phyloP scores from a whole-genome alignment of 345 rosid genomes.

The Citrus cavaleriei region DNA sequence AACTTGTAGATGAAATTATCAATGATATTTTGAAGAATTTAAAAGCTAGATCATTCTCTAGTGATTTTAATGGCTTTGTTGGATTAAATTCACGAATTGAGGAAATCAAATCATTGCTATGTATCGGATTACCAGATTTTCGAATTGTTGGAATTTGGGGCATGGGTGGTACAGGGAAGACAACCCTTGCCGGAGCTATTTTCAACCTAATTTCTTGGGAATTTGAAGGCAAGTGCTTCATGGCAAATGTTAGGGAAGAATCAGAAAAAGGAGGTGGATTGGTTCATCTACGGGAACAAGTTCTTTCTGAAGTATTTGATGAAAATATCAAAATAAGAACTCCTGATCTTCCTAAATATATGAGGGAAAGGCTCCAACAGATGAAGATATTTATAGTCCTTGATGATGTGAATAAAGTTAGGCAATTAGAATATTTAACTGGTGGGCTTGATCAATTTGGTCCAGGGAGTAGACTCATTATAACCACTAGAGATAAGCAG shows the following conservation, averaged over 20 bases:
- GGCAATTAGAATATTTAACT: background rate
- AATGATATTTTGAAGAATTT: background rate
- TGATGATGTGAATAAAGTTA: background rate
- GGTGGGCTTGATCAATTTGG: constrained; percentile 1
- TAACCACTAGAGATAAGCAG: background rate
- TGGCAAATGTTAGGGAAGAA: background rate
- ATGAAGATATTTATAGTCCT: background rate
- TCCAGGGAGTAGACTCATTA: constrained; percentile 2
- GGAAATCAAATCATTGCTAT: background rate
- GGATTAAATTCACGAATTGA: background rate
- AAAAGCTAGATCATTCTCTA: background rate
- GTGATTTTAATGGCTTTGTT: background rate
- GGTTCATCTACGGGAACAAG: background rate
- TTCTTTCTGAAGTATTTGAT: background rate
- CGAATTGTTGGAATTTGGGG: background rate
- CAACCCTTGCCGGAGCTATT: background rate
- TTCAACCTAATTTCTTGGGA: background rate
- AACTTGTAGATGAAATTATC: background rate
- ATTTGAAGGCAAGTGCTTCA: background rate
- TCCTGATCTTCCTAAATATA: background rate
- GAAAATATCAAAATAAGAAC: background rate
- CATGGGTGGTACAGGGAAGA: constrained; percentile 1
- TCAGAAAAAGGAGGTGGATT: background rate
- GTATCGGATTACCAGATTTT: background rate
- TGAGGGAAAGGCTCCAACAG: background rate